Evolutionary conservation across 768 basidiomycete genomes (phyloP), one percentile per base, ranked within the genome.

Genomic region (Paxillus rubicundulus): DNA sequence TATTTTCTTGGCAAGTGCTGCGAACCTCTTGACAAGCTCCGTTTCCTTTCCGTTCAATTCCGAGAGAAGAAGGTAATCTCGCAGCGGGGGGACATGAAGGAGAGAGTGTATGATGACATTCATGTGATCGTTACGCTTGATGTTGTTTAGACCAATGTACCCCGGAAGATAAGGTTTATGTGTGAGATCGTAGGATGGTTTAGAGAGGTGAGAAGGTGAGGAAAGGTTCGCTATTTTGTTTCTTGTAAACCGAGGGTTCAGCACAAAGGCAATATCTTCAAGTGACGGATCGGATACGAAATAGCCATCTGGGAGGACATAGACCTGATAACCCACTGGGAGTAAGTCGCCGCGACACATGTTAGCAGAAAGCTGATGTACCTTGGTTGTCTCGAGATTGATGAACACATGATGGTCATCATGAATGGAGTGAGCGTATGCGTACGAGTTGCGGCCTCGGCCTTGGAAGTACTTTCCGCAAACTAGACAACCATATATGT

Each of bases 401-500:
- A 99, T 90, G 78, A 94, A 99, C 51, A 98, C 97, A 64, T 98
- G 94, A 67, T 99, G 95, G 70, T 97, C 95, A 54, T 98, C 93
- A 63, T 95, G 92, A 57, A 99, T 95, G 42, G 94, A 89, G 72
- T 99, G 97, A 14, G 93, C 84, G 71, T 97, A 99, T 20, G 97
- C 97, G 67, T 93, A 94, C 51, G 93, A 93, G 41, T 80, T 91
- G 57, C 87, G 86, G 33, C 97, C 96, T 63, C 97, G 79, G 21
- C 97, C 97, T 77, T 98, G 96, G 67, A 97, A 98, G 70, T 98
- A 99, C 74, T 97, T 98, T 50, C 97, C 97, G 67, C 92, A 95
- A 14, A 98, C 95, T 48, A 99, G 82, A 67, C 97, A 99, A 32
- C 92, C 93, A 65, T 99, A 99, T 57, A 89, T 89, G 72, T 99